Percentiles rank a stretch among this genome's conserved stretches.
Evolutionary conservation across 345 rosid species (phyloP).

Genomic region (Angophora floribunda): DNA sequence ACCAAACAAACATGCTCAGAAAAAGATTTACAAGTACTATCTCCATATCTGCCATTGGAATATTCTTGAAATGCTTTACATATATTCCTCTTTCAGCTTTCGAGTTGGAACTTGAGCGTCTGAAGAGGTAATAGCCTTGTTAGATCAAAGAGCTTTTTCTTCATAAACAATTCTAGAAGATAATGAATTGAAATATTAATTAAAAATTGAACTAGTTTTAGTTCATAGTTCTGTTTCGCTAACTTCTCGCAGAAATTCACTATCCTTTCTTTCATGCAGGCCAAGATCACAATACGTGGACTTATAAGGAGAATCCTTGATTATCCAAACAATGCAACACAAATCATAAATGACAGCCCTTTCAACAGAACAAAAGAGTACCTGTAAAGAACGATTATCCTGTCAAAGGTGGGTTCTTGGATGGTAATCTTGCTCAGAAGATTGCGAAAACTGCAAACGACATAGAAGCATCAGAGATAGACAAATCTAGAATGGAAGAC

Average conservation of each 20-base stretch:
- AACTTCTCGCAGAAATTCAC: not conserved
- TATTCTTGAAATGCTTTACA: constrained; percentile 94
- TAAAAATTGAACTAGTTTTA: not conserved
- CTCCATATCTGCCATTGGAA: constrained; percentile 99
- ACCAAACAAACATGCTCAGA: not conserved
- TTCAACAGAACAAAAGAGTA: constrained; percentile 4
- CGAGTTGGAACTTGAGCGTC: constrained; percentile 49
- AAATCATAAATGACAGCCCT: not conserved
- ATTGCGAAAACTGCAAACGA: constrained; percentile 40
- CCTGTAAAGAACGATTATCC: constrained; percentile 96
- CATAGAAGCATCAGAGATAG: not conserved
- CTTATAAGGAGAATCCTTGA: not conserved
- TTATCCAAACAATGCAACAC: not conserved
- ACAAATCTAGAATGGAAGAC: not conserved
- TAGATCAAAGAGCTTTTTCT: not conserved
- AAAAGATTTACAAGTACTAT: constrained; percentile 78
- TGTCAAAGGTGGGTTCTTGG: constrained; percentile 90
- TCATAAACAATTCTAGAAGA: not conserved
- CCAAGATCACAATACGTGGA: not conserved
- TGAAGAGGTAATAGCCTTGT: constrained; percentile 2
- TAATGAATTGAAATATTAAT: not conserved
- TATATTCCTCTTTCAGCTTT: constrained; percentile 61
- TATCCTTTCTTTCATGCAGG: not conserved
- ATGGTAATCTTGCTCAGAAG: constrained; percentile 66
- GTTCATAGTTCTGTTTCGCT: not conserved